phyloP scores from a whole-genome alignment of 2,329 filamentous ascomycete genomes.

The Cercospora sp. region DNA sequence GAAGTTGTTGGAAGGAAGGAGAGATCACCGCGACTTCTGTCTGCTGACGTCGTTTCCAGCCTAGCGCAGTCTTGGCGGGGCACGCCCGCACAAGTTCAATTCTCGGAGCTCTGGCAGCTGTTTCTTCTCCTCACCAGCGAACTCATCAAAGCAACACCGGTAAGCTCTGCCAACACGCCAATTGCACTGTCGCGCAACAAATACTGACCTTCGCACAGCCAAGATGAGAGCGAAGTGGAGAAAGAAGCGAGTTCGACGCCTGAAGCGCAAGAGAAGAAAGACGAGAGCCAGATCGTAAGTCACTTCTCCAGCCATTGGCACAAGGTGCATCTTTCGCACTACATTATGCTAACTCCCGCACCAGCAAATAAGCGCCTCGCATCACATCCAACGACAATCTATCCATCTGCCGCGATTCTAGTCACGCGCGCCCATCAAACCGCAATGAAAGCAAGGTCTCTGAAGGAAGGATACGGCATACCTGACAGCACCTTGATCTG shows the following conservation, averaged over 20 bases:
- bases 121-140: conserved; percentile 18
- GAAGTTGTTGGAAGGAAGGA: background rate
- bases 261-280: conserved; percentile 99
- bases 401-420: conserved; percentile 32
- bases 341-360: conserved; percentile 22
- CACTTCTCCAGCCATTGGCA: conserved; percentile 1
- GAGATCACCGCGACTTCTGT: conserved; percentile 11
- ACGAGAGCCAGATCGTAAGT: conserved; percentile 95
- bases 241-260: conserved; percentile 99
- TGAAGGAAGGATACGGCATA: conserved; percentile 38
- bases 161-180: background rate
- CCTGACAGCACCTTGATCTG: conserved; percentile 35
- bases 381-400: conserved; percentile 18
- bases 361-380: conserved; percentile 52
- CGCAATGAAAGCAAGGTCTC: conserved; percentile 30
- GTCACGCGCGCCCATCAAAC: conserved; percentile 34
- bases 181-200: background rate
- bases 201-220: conserved; percentile 34
- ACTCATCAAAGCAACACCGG: conserved; percentile 27
- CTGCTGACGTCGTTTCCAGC: conserved; percentile 10
- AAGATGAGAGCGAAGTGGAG: conserved; percentile 97
- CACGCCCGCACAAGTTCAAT: conserved; percentile 19
- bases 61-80: conserved; percentile 19
- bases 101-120: conserved; percentile 17
- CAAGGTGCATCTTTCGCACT: background rate